Base-by-base conservation (phyloP, 495 filamentous ascomycete species). In the Penicillium ochrochloron region DNA sequence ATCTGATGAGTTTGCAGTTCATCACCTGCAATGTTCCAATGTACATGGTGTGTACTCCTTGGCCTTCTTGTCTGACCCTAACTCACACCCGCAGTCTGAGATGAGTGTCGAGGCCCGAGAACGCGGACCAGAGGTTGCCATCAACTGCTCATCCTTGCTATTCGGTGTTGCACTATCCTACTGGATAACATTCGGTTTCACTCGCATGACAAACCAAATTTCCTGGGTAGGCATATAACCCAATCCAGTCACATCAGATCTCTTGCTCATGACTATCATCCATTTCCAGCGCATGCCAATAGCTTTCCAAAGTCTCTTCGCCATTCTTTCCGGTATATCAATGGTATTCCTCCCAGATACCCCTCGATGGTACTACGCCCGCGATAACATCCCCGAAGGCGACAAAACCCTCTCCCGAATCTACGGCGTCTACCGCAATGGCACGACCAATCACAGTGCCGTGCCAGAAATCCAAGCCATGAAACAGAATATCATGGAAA, bases 361-460 rank as follows among this genome's bases (percentile, higher is more conserved):
- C 4, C 78, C 78, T 10, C 70, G 78, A 27, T 80, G 77, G 77
- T 78, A 78, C 56, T 76, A 80, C 59, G 73, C 71, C 11, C 63
- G 64, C 23, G 70, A 41, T 5, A 69, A 74, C 5, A 57, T 60
- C 25, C 71, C 73, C 17, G 75, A 80, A 61, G 79, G 73, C 23
- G 72, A 78, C 57, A 53, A 63, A 9, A 62, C 73, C 8, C 68
- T 82, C 2, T 61, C 70, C 1, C 60, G 69, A 14, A 61, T 80
- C 27, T 64, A 78, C 48, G 75, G 59, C 19, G 29, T 64, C 19
- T 54, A 57, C 31, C 51, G 27, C 50, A 29, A 17, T n/a, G 27
- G 27, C 51, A 14, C n/a, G 12, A 54, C 15, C 27, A 29, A 31
- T 17, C 25, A 34, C 14, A 44, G 59, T 31, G 14, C 25, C 15